Conservation (phyloP, 164 flowering plant genomes). For the Protea cynaroides region DNA sequence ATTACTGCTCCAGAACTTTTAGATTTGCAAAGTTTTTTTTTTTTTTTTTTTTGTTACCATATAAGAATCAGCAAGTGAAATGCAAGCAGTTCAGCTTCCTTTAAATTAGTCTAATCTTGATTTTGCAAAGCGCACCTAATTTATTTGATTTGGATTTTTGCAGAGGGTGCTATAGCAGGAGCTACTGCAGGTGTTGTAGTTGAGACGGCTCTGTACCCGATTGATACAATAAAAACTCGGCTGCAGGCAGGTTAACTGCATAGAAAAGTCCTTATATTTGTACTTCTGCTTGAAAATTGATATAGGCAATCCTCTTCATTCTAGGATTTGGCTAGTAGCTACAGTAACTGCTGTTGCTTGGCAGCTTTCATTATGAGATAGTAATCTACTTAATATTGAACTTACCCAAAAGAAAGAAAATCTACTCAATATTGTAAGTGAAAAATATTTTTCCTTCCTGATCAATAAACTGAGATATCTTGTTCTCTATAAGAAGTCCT, state of each 20-base stretch:
- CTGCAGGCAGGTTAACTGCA: constrained; percentile 65
- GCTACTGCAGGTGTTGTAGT: constrained; percentile 92
- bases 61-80: background rate
- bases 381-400: no score
- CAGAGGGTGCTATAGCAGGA: constrained; percentile 89
- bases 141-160: constrained; percentile 10
- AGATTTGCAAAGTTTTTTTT: background rate
- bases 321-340: background rate
- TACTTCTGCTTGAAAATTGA: constrained; percentile 4
- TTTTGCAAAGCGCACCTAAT: no score
- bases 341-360: background rate
- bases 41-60: background rate
- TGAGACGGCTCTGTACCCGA: constrained; percentile 87
- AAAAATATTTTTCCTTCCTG: no score
- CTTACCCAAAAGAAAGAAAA: no score
- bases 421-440: no score
- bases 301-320: constrained; percentile 1
- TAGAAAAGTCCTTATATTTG: background rate
- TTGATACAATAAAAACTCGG: constrained; percentile 93
- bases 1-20: background rate
- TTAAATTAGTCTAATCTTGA: background rate
- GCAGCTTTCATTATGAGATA: background rate
- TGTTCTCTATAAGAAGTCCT: no score
- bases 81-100: background rate
- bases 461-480: no score